Evolutionary conservation across 1,284 basidiomycete species (phyloP), one percentile per base, ranked within the genome.

Genomic region (Malassezia furfur): DNA sequence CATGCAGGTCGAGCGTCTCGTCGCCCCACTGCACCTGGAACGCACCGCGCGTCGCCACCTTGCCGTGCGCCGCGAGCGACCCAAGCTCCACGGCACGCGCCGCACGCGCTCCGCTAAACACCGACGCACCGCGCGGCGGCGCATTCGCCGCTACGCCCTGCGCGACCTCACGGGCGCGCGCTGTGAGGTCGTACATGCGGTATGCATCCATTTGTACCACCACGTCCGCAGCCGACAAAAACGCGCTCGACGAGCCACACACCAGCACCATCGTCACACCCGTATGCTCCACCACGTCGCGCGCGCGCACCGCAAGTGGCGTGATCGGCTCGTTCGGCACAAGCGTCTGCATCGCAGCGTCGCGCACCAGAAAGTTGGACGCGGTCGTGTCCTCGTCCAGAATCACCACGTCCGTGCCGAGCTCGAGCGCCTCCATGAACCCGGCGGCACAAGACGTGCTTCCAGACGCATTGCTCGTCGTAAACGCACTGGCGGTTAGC

Each of bases 371-470:
- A 19, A 52, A 61, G 49, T 61, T 61, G 25, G 55, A 50, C 19
- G 59, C 59, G 5, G 47, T 53, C 14, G 59, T 45, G 32, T 61
- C 59, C 34, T 61, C 59, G 39, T 61, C 59, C 22, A 57, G 41
- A 6, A 57, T 31, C 21, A 57, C 31, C 12, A 61, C 41, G 21
- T 57, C 48, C 3, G 59, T 36, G 7, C 49, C 51, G 15, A 54
- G 21, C 49, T 61, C 59, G 15, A 57, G 39, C 10, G 59, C 39
- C 32, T 61, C 59, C 48, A 61, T 53, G 0, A 57, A 25, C n/a
- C 38, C 34, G 2, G 59, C 54, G 14, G 59, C 50, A 35, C 59
- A 61, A 8, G 59, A 61, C 12, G 59, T 61, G 21, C 50, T 54
- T 0, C 59, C 59, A 5, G 55, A 57, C n/a, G 59, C 59, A 44